Conservation (phyloP, 768 basidiomycete genomes). For the Kockovaella imperatae region DNA sequence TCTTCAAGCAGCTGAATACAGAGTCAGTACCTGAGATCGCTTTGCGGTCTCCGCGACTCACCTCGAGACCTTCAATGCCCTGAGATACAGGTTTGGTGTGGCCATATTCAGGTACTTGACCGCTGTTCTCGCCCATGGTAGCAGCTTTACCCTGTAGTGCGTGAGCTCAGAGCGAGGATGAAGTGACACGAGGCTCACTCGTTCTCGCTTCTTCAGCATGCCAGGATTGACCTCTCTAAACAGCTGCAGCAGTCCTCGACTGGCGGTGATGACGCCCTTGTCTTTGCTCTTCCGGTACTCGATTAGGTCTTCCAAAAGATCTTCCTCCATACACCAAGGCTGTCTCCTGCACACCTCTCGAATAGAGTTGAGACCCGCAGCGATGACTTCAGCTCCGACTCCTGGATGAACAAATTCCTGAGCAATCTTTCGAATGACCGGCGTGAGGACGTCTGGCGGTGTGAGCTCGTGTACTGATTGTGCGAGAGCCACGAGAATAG, state of each 20-base stretch:
- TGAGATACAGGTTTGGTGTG: conserved; percentile 64
- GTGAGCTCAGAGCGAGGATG: not conserved
- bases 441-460: conserved; percentile 82
- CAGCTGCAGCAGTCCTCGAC: conserved; percentile 74
- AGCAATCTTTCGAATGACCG: conserved; percentile 82
- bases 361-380: conserved; percentile 93
- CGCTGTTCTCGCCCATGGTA: conserved; percentile 59
- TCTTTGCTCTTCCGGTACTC: conserved; percentile 94
- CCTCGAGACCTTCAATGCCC: conserved; percentile 82
- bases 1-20: conserved; percentile 70
- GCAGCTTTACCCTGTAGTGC: conserved; percentile 74
- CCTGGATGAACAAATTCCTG: conserved; percentile 97
- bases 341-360: conserved; percentile 89
- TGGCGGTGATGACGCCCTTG: conserved; percentile 83
- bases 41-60: conserved; percentile 46
- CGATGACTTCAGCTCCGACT: conserved; percentile 87
- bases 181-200: conserved; percentile 30
- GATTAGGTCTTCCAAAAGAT: conserved; percentile 80
- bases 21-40: not conserved
- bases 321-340: conserved; percentile 95
- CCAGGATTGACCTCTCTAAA: conserved; percentile 95
- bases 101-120: conserved; percentile 71
- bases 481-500: conserved; percentile 86
- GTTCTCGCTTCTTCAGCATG: conserved; percentile 77
- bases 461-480: conserved; percentile 93